Conservation (phyloP, 495 filamentous ascomycete genomes). For the Staphylotrichum longicolle region DNA sequence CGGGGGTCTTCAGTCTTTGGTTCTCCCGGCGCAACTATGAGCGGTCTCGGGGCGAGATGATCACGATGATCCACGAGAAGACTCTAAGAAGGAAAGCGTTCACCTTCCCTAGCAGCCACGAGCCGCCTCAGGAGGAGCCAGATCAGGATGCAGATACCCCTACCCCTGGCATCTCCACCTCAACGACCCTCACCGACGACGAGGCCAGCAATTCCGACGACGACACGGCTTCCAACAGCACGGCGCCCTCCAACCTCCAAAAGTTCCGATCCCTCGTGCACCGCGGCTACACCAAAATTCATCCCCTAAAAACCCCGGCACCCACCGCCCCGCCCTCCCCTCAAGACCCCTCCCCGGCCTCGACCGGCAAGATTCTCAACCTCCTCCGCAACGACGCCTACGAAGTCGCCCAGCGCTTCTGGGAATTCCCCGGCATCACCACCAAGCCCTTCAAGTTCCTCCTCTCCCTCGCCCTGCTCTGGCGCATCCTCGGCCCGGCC, state of each 20-base stretch:
- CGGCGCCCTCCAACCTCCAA: constrained; percentile 11
- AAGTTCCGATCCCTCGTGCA: constrained; percentile 19
- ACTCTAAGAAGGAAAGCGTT: constrained; percentile 72
- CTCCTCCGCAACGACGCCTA: constrained; percentile 76
- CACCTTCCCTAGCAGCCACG: constrained; percentile 41
- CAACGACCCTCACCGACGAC: constrained; percentile 33
- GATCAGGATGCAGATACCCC: constrained; percentile 20
- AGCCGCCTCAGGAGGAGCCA: background rate
- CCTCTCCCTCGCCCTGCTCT: constrained; percentile 66
- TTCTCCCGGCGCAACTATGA: constrained; percentile 71
- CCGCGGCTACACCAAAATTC: constrained; percentile 7
- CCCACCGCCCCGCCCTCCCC: background rate
- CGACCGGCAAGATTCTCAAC: constrained; percentile 82
- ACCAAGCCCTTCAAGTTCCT: constrained; percentile 66
- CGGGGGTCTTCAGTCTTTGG: constrained; percentile 69
- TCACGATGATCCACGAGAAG: constrained; percentile 87
- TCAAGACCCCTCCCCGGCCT: constrained; percentile 49
- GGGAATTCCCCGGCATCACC: constrained; percentile 70
- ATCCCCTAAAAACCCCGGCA: background rate
- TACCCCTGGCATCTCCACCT: constrained; percentile 17
- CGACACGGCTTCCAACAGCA: constrained; percentile 20
- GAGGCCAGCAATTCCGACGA: constrained; percentile 28
- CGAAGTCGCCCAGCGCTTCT: constrained; percentile 76
- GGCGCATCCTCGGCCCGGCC: constrained; percentile 73
- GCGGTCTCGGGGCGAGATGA: constrained; percentile 76